Conservation (phyloP, 1,284 basidiomycete species). For the Cryptococcus sp. region DNA sequence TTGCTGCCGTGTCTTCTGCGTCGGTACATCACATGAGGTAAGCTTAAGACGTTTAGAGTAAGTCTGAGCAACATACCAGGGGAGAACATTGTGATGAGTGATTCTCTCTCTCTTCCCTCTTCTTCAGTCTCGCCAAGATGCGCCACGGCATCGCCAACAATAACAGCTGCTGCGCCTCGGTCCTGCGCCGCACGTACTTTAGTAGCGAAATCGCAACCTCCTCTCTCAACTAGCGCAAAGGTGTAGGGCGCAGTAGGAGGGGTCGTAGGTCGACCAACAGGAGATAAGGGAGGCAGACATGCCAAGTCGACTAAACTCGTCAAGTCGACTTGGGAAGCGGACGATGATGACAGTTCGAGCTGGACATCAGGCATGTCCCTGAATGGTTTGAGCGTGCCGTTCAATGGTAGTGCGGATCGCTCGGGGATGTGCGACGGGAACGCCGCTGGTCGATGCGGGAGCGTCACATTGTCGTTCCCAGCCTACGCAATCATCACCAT, state of each 20-base stretch:
- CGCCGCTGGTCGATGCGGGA: constrained; percentile 51
- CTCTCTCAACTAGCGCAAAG: constrained; percentile 83
- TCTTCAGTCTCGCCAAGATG: constrained; percentile 51
- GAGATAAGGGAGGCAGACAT: constrained; percentile 32
- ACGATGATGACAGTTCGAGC: no score
- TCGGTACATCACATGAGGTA: neutral
- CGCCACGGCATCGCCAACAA: constrained; percentile 71
- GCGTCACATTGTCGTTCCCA: constrained; percentile 35
- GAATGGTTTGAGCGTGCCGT: constrained; percentile 40
- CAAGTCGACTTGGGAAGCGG: neutral
- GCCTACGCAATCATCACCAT: neutral
- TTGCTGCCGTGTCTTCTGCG: constrained; percentile 53
- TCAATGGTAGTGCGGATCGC: constrained; percentile 32
- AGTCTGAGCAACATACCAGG: constrained; percentile 56
- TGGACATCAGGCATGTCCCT: constrained; percentile 11
- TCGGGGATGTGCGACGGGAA: constrained; percentile 42
- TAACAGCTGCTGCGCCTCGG: constrained; percentile 77
- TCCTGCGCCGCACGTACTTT: constrained; percentile 80
- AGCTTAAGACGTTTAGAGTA: neutral
- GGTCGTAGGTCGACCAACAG: constrained; percentile 22
- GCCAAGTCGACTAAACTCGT: constrained; percentile 15
- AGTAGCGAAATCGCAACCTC: constrained; percentile 80
- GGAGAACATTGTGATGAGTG: constrained; percentile 86
- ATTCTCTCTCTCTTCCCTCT: constrained; percentile 69
- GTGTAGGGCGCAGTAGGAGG: constrained; percentile 17